These are phyloP conservation scores for Xylaria intraflava DNA, from an alignment of 495 filamentous ascomycete genomes.

Conservation along the genomic window DNA sequence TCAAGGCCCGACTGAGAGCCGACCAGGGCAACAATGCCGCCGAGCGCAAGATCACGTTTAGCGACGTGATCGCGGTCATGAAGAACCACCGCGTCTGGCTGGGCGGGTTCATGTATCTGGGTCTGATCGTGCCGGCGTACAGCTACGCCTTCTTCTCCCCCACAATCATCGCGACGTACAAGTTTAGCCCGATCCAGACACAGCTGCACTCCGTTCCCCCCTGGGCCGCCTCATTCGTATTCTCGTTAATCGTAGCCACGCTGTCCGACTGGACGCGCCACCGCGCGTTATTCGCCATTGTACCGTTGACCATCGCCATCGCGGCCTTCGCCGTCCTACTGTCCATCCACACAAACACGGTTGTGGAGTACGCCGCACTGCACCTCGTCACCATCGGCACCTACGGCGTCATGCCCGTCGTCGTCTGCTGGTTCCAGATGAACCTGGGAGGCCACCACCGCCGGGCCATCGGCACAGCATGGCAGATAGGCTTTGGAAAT, in stretches of 20 bases:
- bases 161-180: conserved; percentile 63
- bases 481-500: conserved; percentile 92
- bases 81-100: conserved; percentile 62
- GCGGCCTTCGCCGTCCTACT: conserved; percentile 68
- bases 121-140: conserved; percentile 83
- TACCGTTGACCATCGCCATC: conserved; percentile 58
- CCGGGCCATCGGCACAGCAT: conserved; percentile 74
- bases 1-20: conserved; percentile 63
- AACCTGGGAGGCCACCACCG: conserved; percentile 85
- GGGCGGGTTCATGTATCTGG: conserved; percentile 86
- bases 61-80: conserved; percentile 65
- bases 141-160: conserved; percentile 65
- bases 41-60: conserved; percentile 54
- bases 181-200: conserved; percentile 61
- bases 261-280: conserved; percentile 62
- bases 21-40: conserved; percentile 74
- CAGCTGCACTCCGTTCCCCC: conserved; percentile 81
- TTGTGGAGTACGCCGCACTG: conserved; percentile 64
- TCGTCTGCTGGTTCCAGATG: conserved; percentile 92
- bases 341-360: conserved; percentile 50
- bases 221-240: conserved; percentile 70
- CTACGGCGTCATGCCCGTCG: conserved; percentile 72
- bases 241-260: conserved; percentile 67
- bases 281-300: conserved; percentile 67
- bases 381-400: conserved; percentile 61